Evolutionary conservation across 331 rosid species (phyloP), one percentile per base, ranked within the genome.

Genomic region (Ulmus americana): DNA sequence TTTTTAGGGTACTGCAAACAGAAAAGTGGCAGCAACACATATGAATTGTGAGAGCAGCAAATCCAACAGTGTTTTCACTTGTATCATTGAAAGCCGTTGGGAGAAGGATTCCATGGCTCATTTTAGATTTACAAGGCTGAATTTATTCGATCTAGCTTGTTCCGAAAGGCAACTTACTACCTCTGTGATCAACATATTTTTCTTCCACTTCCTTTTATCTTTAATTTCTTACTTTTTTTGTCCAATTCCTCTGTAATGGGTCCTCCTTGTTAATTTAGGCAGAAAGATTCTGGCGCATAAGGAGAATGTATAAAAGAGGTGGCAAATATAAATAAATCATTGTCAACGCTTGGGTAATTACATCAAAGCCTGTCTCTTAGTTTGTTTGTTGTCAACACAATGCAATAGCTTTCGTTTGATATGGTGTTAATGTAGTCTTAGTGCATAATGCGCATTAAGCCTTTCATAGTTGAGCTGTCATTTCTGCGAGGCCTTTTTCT

Each of bases 41-140:
- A 85, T 88, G 98, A 92, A 88, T 74, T 70, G 89, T 22, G 96
- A 92, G 82, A 92, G 98, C 79, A 92, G 98, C 71, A 79, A 96
- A 8, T 92, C 96, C 68, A 96, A 92, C 81, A 88, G 95, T 73
- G 98, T 92, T 78, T 85, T 92, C 77, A 88, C 97, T 54, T 92
- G 97, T 70, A 92, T 75, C 51, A 86, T 92, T 70, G 96, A 92
- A 83, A 88, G 97, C 81, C 80, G 28, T 5, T 88, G 97, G 97
- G 96, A 82, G 79, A 85, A 88, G 70, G 94, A 92, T 80, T 83
- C 97, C 58, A 71, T 76, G 90, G 42, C 84, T 55, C 97, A 88
- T 69, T 86, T 88, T 69, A 85, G 97, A 78, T 92, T 88, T 72
- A 88, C 97, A 61, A 86, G 97, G 86, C 77, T 92, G 74, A 92